phyloP scores from a whole-genome alignment of 2,329 filamentous ascomycete genomes.

The Clathrospora elynae region DNA sequence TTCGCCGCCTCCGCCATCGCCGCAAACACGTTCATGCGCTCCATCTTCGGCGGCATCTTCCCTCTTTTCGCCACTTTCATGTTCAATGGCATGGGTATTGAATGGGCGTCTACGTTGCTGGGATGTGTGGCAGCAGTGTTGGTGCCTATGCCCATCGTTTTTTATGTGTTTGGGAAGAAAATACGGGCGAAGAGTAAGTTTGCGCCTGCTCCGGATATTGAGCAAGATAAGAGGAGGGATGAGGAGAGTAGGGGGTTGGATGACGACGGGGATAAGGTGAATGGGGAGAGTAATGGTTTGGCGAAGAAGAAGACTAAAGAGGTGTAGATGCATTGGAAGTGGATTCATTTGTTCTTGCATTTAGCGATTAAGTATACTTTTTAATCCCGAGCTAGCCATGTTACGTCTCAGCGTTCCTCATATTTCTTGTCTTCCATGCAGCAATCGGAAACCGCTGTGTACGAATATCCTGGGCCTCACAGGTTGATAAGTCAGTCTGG shows the following conservation, averaged over 20 bases:
- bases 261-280: constrained; percentile 8
- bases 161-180: constrained; percentile 52
- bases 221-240: constrained; percentile 41
- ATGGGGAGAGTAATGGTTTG: constrained; percentile 5
- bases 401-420: background rate
- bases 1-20: constrained; percentile 61
- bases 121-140: constrained; percentile 51
- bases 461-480: no score
- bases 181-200: constrained; percentile 52
- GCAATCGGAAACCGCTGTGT: no score
- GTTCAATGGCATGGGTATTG: constrained; percentile 59
- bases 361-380: constrained; percentile 2
- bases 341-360: background rate
- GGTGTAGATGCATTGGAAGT: constrained; percentile 5
- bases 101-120: constrained; percentile 54
- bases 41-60: constrained; percentile 57
- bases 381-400: background rate
- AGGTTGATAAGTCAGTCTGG: no score
- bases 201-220: constrained; percentile 50
- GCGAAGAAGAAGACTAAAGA: constrained; percentile 23
- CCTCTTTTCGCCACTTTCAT: constrained; percentile 62
- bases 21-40: constrained; percentile 61
- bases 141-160: constrained; percentile 53
- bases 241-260: constrained; percentile 38
- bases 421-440: background rate